These are phyloP conservation scores for Ustilago sp. DNA, from an alignment of 1,284 basidiomycete species.

Conservation along the genomic window DNA sequence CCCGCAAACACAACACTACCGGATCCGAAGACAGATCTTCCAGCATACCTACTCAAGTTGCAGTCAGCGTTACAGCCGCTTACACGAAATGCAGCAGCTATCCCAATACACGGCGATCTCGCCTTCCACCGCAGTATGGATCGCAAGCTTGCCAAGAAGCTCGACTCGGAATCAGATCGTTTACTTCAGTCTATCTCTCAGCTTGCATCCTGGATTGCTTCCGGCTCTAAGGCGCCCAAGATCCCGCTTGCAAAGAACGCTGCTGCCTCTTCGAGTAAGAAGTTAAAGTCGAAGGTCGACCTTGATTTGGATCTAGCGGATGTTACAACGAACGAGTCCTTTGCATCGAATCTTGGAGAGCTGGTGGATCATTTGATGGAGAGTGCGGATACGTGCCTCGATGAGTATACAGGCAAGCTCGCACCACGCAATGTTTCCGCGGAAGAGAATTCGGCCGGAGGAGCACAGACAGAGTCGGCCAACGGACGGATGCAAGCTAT, in stretches of 20 bases:
- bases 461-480: not conserved
- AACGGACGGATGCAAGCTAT: constrained; percentile 21
- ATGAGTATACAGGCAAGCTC: constrained; percentile 79
- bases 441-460: constrained; percentile 5
- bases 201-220: constrained; percentile 50
- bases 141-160: constrained; percentile 76
- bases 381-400: constrained; percentile 83
- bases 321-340: constrained; percentile 76
- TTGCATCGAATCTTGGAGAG: constrained; percentile 82
- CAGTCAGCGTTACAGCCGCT: constrained; percentile 57
- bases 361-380: constrained; percentile 86
- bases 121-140: constrained; percentile 87
- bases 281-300: constrained; percentile 18
- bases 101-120: constrained; percentile 75
- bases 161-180: constrained; percentile 76
- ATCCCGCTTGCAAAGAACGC: constrained; percentile 27
- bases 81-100: constrained; percentile 64
- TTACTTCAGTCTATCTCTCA: constrained; percentile 69
- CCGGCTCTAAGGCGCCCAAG: constrained; percentile 33
- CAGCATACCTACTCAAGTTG: constrained; percentile 46
- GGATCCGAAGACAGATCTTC: constrained; percentile 33
- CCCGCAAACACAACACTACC: constrained; percentile 18
- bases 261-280: constrained; percentile 6
- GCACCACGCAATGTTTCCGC: constrained; percentile 72
- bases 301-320: constrained; percentile 36